phyloP scores from a whole-genome alignment of 495 filamentous ascomycete species.

The Podospora didyma region DNA sequence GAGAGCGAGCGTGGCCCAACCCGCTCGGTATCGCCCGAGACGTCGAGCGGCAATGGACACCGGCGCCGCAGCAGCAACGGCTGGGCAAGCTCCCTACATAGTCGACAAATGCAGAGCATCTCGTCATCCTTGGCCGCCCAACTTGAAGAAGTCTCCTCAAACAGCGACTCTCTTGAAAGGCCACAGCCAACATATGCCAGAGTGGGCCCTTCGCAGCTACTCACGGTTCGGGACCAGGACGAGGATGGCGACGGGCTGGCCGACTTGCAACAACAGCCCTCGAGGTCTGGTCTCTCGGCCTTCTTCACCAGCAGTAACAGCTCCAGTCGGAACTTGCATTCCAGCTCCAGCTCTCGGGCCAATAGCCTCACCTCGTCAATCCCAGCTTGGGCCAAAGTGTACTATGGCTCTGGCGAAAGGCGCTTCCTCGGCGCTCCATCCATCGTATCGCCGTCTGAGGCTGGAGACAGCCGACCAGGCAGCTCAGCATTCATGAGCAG shows the following conservation, averaged over 20 bases:
- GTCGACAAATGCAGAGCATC: slow-evolving; percentile 48
- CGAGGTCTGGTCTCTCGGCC: slow-evolving; percentile 39
- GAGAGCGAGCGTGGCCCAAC: slow-evolving; percentile 36
- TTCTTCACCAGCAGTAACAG: slow-evolving; percentile 37
- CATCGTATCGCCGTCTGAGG: slow-evolving; percentile 36
- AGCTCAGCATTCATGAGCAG: slow-evolving; percentile 32
- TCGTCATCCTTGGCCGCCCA: slow-evolving; percentile 44
- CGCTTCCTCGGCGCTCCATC: slow-evolving; percentile 41
- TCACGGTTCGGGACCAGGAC: slow-evolving; percentile 46
- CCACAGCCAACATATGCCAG: slow-evolving; percentile 32
- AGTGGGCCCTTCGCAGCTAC: slow-evolving; percentile 26
- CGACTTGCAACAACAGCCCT: slow-evolving; percentile 46
- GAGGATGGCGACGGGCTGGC: slow-evolving; percentile 53
- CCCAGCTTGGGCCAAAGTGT: slow-evolving; percentile 61
- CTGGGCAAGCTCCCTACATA: slow-evolving; percentile 39
- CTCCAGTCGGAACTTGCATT: slow-evolving; percentile 46
- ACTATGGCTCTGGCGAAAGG: slow-evolving; percentile 53
- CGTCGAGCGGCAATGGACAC: slow-evolving; percentile 21
- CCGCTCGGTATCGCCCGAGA: slow-evolving; percentile 41
- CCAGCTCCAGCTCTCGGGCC: slow-evolving; percentile 42
- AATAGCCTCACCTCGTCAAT: slow-evolving; percentile 57
- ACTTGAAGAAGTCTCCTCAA: slow-evolving; percentile 31
- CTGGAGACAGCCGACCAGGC: slow-evolving; percentile 34
- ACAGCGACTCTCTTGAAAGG: slow-evolving; percentile 38
- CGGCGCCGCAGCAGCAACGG: slow-evolving; percentile 35